Evolutionary conservation across 306 rosid genomes (phyloP).

Genomic region (Canavalia gladiata): DNA sequence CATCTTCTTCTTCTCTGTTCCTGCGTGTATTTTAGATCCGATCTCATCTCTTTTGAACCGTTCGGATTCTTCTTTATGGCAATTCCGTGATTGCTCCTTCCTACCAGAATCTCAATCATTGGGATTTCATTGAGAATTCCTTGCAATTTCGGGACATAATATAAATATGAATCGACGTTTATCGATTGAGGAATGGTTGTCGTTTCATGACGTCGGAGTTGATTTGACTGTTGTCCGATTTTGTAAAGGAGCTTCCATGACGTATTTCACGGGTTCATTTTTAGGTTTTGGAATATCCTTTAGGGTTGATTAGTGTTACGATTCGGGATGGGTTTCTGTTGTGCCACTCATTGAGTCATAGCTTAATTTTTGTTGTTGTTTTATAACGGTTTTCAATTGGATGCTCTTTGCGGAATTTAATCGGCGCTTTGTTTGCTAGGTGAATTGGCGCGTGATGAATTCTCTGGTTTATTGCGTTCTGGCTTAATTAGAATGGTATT

Average conservation of each 20-base stretch:
- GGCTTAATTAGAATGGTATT: slow-evolving; percentile 13
- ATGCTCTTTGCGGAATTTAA: neutral
- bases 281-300: no score
- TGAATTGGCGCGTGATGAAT: slow-evolving; percentile 22
- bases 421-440: neutral
- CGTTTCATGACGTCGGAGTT: neutral
- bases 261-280: neutral
- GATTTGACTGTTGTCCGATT: slow-evolving; percentile 1
- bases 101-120: neutral
- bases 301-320: slow-evolving; percentile 16
- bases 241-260: neutral
- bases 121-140: neutral
- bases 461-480: neutral
- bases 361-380: neutral
- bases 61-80: neutral
- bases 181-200: neutral
- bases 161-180: neutral
- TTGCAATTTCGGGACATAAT: neutral
- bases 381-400: neutral
- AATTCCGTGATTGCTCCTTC: slow-evolving; percentile 1
- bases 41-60: neutral
- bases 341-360: neutral
- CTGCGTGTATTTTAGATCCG: slow-evolving; percentile 17
- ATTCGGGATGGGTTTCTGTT: neutral
- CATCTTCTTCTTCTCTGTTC: neutral